Percentiles rank a stretch among this genome's conserved stretches.
Conservation (phyloP, 805 yeast species). For the Kluyveromyces wickerhamii region DNA sequence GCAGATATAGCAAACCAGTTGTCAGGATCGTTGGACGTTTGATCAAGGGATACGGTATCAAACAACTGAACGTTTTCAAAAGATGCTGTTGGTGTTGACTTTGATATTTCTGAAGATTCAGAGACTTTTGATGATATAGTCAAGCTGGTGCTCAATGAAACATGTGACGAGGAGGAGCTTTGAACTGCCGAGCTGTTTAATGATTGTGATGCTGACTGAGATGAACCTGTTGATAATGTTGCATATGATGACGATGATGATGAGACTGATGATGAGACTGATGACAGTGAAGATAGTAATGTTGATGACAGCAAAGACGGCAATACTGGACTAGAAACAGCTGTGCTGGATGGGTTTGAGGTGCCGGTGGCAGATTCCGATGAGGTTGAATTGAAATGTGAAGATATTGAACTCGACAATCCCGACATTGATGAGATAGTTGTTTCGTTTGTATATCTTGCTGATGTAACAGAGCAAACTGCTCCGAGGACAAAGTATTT, state of each 20-base stretch:
- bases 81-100: slow-evolving; percentile 10
- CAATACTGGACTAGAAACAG: too few species aligned
- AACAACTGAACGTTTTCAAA: slow-evolving; percentile 17
- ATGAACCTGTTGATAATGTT: too few species aligned
- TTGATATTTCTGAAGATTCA: background rate
- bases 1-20: slow-evolving; percentile 25
- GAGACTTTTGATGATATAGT: background rate
- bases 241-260: background rate
- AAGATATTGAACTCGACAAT: too few species aligned
- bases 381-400: too few species aligned
- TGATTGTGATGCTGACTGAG: too few species aligned
- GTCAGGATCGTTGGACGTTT: slow-evolving; percentile 18
- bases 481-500: background rate
- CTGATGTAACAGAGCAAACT: background rate
- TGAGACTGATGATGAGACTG: background rate
- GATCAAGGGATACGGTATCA: slow-evolving; percentile 19
- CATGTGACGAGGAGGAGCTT: background rate
- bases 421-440: background rate
- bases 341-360: too few species aligned
- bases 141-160: background rate
- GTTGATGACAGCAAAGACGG: too few species aligned
- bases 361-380: too few species aligned
- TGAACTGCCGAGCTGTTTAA: too few species aligned
- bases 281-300: too few species aligned
- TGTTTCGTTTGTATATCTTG: background rate